Conservation (phyloP, 1,284 basidiomycete genomes). For the Leccinum solheimii region DNA sequence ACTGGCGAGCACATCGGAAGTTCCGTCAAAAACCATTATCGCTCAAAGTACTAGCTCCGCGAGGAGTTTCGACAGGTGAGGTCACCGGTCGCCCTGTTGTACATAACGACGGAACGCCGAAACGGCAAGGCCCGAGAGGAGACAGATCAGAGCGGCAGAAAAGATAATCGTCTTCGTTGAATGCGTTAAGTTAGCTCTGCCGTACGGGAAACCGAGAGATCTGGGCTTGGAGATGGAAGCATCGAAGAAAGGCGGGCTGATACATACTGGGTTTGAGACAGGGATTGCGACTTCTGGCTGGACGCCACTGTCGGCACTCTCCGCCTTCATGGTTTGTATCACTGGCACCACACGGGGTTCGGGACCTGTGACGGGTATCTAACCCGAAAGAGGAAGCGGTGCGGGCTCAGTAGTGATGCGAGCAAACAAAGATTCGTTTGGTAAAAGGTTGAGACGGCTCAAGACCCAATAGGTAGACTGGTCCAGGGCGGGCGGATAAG, state of each 20-base stretch:
- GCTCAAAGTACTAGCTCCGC: slow-evolving; percentile 1
- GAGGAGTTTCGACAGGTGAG: neutral
- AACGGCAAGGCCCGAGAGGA: neutral
- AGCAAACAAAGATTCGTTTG: neutral
- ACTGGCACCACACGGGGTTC: neutral
- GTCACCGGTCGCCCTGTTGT: neutral
- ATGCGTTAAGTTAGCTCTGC: neutral
- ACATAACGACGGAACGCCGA: neutral
- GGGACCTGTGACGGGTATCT: neutral
- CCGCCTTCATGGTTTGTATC: neutral
- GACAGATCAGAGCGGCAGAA: neutral
- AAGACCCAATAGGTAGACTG: neutral
- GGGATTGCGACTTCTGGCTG: neutral
- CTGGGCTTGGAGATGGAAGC: neutral
- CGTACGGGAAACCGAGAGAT: neutral
- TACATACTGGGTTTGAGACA: neutral
- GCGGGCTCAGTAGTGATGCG: neutral
- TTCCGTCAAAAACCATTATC: slow-evolving; percentile 9
- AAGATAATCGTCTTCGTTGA: neutral
- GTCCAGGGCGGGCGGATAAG: neutral
- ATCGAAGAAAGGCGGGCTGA: neutral
- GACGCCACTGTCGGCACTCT: neutral
- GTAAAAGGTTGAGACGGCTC: neutral
- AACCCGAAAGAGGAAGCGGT: neutral
- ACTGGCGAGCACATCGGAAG: slow-evolving; percentile 15